These are phyloP conservation scores for Podaxis sp. DNA, from an alignment of 768 basidiomycete genomes.

Conservation along the genomic window DNA sequence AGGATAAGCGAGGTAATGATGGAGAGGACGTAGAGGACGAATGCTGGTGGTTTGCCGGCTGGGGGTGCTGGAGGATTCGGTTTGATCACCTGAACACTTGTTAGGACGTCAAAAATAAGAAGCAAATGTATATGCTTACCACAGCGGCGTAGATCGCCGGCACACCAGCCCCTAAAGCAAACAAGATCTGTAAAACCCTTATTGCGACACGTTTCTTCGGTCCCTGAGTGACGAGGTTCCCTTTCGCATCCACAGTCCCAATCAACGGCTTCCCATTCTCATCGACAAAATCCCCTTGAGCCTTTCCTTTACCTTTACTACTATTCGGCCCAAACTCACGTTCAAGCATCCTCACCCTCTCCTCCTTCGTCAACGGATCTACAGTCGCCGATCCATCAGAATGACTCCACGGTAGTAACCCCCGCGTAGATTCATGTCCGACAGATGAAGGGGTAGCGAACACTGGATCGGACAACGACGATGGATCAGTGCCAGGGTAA, in stretches of 20 bases:
- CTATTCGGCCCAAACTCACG: constrained; percentile 57
- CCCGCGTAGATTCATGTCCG: constrained; percentile 41
- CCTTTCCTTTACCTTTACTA: constrained; percentile 27
- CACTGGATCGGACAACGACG: constrained; percentile 28
- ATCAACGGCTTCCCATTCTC: constrained; percentile 50
- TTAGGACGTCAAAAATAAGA: background rate
- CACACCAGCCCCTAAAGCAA: constrained; percentile 51
- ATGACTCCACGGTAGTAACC: constrained; percentile 39
- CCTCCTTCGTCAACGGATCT: constrained; percentile 58
- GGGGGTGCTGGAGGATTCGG: background rate
- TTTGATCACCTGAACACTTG: background rate
- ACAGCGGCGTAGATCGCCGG: constrained; percentile 64
- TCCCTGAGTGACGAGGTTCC: constrained; percentile 60
- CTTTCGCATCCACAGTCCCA: constrained; percentile 59
- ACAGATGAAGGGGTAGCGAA: constrained; percentile 34
- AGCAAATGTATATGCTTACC: constrained; percentile 35
- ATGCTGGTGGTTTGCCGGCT: background rate
- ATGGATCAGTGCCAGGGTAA: constrained; percentile 29
- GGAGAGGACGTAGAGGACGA: background rate
- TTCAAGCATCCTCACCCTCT: constrained; percentile 70
- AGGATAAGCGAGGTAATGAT: background rate
- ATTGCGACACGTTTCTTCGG: constrained; percentile 56
- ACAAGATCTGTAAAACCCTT: constrained; percentile 47
- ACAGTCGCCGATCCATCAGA: constrained; percentile 38
- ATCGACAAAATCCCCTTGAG: constrained; percentile 33